These are phyloP conservation scores for Anethum foeniculum DNA, from an alignment of 140 eudicot species.

Conservation along the genomic window DNA sequence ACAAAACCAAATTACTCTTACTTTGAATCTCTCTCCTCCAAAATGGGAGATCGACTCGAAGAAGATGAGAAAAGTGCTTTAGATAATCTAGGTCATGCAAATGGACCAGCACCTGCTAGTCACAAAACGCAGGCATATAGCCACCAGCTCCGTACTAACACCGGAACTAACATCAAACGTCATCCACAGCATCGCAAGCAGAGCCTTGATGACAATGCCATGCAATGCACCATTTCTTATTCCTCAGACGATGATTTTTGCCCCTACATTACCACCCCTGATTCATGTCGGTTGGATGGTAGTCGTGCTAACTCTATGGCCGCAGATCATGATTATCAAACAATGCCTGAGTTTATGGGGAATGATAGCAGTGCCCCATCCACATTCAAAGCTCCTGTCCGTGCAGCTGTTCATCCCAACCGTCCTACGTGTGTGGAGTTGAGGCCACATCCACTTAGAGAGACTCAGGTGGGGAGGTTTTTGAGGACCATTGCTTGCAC, in stretches of 20 bases:
- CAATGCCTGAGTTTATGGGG: conserved; percentile 63
- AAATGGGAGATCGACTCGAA: conserved; percentile 9
- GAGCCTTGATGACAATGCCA: conserved; percentile 63
- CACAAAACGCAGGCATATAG: conserved; percentile 43
- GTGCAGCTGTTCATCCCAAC: conserved; percentile 76
- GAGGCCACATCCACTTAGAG: conserved; percentile 87
- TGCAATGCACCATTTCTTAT: conserved; percentile 20
- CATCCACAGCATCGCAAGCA: conserved; percentile 53
- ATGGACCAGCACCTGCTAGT: conserved; percentile 28
- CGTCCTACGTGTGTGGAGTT: conserved; percentile 78
- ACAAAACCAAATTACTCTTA: not conserved
- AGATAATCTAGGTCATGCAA: not conserved
- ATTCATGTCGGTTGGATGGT: not conserved
- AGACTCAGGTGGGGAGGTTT: conserved; percentile 84
- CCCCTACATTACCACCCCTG: conserved; percentile 18
- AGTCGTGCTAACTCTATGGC: not conserved
- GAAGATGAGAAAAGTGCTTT: conserved; percentile 10
- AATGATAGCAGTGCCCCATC: conserved; percentile 50
- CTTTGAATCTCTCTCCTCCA: not conserved
- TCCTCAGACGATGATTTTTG: conserved; percentile 44
- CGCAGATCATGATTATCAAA: conserved; percentile 15
- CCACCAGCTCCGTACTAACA: conserved; percentile 60
- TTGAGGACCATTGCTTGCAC: conserved; percentile 78
- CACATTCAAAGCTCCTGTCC: conserved; percentile 55
- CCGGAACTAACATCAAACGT: conserved; percentile 59